Evolutionary conservation across 805 yeast species (phyloP).

Genomic region (Starmerella khaoyaiensis): DNA sequence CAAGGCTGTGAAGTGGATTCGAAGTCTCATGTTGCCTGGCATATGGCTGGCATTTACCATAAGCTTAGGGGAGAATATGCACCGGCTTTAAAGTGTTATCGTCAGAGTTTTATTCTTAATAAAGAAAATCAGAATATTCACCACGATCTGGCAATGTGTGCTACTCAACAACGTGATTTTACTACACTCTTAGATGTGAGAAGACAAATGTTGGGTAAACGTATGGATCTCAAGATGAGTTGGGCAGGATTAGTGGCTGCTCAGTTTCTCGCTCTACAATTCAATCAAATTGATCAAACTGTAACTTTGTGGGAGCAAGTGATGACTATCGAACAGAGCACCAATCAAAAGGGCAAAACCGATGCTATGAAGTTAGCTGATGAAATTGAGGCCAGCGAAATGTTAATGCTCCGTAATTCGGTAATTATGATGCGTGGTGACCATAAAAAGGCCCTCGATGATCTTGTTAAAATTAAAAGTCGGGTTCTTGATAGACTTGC

Average conservation of each 20-base stretch:
- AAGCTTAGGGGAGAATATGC: slow-evolving; percentile 53
- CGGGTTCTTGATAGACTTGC: slow-evolving; percentile 39
- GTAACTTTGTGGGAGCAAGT: slow-evolving; percentile 64
- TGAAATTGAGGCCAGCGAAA: slow-evolving; percentile 67
- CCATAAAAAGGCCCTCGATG: slow-evolving; percentile 47
- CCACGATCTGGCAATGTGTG: slow-evolving; percentile 69
- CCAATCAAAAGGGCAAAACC: slow-evolving; percentile 9
- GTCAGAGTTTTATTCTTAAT: slow-evolving; percentile 62
- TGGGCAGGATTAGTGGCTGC: slow-evolving; percentile 38
- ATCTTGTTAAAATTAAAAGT: slow-evolving; percentile 33
- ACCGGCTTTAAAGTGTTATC: slow-evolving; percentile 69
- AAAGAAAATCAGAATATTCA: slow-evolving; percentile 65
- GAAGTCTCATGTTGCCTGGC: slow-evolving; percentile 60
- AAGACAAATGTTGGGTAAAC: slow-evolving; percentile 52
- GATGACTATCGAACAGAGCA: slow-evolving; percentile 31
- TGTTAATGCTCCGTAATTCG: slow-evolving; percentile 57
- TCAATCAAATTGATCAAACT: slow-evolving; percentile 54
- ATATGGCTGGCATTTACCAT: slow-evolving; percentile 74
- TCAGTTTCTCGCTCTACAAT: slow-evolving; percentile 59
- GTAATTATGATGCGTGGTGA: slow-evolving; percentile 54
- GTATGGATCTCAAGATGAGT: slow-evolving; percentile 19
- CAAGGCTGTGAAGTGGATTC: slow-evolving; percentile 50
- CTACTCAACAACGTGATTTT: slow-evolving; percentile 67
- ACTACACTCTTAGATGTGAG: slow-evolving; percentile 50
- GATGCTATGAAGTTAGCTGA: slow-evolving; percentile 29